These are phyloP conservation scores for Phaffomyces antillensis DNA, from an alignment of 805 yeast genomes.

Conservation along the genomic window DNA sequence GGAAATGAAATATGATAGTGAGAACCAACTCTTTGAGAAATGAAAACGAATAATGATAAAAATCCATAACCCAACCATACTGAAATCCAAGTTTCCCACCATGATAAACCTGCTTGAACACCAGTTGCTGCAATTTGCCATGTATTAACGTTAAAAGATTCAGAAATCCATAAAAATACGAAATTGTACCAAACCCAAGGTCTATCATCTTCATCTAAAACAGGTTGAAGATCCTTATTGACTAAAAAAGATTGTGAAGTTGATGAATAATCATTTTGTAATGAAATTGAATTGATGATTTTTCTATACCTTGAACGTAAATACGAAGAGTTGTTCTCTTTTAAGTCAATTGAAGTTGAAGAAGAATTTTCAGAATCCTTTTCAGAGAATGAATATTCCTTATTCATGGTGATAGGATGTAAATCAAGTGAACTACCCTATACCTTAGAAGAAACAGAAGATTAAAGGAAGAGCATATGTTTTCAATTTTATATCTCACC, in stretches of 20 bases:
- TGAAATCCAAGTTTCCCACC: conserved; percentile 91
- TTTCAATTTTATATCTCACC: too few species aligned
- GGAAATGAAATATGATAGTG: conserved; percentile 82
- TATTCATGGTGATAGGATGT: neutral
- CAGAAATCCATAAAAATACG: conserved; percentile 81
- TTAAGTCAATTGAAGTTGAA: too few species aligned
- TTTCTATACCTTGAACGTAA: neutral
- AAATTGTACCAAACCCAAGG: conserved; percentile 83
- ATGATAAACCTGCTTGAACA: conserved; percentile 63
- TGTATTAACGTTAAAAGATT: conserved; percentile 82
- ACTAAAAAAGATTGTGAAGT: conserved; percentile 57
- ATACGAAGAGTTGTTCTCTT: neutral
- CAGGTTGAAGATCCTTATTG: conserved; percentile 74
- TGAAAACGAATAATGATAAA: conserved; percentile 60
- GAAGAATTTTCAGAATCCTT: neutral
- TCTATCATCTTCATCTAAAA: conserved; percentile 57
- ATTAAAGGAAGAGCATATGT: too few species aligned
- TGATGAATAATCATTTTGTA: conserved; percentile 30
- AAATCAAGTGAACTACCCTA: neutral
- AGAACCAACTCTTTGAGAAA: conserved; percentile 75
- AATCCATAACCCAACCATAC: conserved; percentile 80
- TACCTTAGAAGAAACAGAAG: too few species aligned
- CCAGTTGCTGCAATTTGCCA: conserved; percentile 91
- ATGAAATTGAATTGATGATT: conserved; percentile 8
- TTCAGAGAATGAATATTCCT: neutral